Evolutionary conservation across 352 stramenopile genomes (phyloP), one percentile per base, ranked within the genome.

Genomic region (Globisporangium megalacanthum): DNA sequence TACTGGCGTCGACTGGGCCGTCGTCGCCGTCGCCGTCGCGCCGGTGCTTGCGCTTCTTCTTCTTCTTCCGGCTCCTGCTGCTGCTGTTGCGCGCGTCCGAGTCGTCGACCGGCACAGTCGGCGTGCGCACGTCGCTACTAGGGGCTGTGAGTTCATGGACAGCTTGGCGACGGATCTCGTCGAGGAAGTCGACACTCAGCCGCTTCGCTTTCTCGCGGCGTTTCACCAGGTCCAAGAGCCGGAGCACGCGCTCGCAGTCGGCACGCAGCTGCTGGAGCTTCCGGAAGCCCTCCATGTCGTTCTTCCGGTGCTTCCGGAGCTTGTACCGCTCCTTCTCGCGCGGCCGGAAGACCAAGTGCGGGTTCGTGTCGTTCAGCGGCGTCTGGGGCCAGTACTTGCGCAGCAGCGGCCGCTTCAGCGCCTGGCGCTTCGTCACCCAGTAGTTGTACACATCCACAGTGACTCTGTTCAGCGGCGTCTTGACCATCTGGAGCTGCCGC

Each of bases 251-350:
- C 51, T 97, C 92, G 79, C 98, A 98, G 69, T 98, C 96, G 20
- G 86, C 69, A 48, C 88, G 83, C 25, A 99, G 69, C 60, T 96
- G 86, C 65, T 96, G 83, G 60, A 99, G 70, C 69, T 98, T 98
- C 20, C 86, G 83, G 70, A 95, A 98, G 7, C 89, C 91, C 60
- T 98, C 94, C 58, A 98, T 78, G 76, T 99, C 96, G 71, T 99
- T 98, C 68, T 97, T 95, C 56, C 94, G 86, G 61, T 98, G 96
- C 64, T 98, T 98, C 9, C 95, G 81, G 8, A 98, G 72, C 67
- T 98, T 98, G 74, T 98, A 98, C 17, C 97, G 95, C 72, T 98
- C 85, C 72, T 99, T 98, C 66, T 99, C 94, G 39, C 96, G 85
- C 20, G 96, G 96, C 17, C 97, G 92, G 70, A 99, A 99, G n/a